Evolutionary conservation across 345 rosid species (phyloP).

Genomic region (Eucalyptus albens): DNA sequence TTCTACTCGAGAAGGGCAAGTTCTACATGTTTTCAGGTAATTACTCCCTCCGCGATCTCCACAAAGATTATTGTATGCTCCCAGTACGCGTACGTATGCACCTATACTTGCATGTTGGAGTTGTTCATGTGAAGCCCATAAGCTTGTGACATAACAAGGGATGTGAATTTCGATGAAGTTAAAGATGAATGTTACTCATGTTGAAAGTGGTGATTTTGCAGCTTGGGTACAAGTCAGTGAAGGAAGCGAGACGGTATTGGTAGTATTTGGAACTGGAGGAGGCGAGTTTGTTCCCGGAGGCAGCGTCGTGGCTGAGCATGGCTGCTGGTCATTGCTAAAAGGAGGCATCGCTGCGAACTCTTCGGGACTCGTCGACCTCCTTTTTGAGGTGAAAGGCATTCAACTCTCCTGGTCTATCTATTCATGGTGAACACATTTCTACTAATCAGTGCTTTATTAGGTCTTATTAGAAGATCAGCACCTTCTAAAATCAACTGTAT

Average conservation of each 20-base stretch:
- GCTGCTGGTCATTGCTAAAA: constrained; percentile 80
- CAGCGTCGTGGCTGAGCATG: constrained; percentile 24
- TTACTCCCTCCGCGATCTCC: neutral
- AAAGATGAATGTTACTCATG: neutral
- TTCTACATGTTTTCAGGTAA: constrained; percentile 56
- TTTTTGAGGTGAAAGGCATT: constrained; percentile 31
- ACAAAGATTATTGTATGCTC: neutral
- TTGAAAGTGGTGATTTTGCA: neutral
- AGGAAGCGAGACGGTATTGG: constrained; percentile 24
- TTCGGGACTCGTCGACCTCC: constrained; percentile 31
- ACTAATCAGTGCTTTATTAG: neutral
- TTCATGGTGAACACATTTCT: too few species aligned
- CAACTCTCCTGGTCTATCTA: neutral
- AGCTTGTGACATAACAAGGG: neutral
- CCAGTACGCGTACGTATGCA: neutral
- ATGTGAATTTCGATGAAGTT: neutral
- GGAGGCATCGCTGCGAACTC: constrained; percentile 54
- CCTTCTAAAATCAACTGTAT: neutral
- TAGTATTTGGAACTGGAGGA: constrained; percentile 16
- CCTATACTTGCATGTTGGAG: neutral
- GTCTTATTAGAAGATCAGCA: neutral
- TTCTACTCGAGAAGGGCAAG: constrained; percentile 34
- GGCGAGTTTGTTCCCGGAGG: constrained; percentile 36
- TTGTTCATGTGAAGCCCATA: neutral
- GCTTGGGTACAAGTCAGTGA: constrained; percentile 56